Conservation (phyloP, 225 moss, liverwort and hornwort species). For the Physcomitrium patens region DNA sequence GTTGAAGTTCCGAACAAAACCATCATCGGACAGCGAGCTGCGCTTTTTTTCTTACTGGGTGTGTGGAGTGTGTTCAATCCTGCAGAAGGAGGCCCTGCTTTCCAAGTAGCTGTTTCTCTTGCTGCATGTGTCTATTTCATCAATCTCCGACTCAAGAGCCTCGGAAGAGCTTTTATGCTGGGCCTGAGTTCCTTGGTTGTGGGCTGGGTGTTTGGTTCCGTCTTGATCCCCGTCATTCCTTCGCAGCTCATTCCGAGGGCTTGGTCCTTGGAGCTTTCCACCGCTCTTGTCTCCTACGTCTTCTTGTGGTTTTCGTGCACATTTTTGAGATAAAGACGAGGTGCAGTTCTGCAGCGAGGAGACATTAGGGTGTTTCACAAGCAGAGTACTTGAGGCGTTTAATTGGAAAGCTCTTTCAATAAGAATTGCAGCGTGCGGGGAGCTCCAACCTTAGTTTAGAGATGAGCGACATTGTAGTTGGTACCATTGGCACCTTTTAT, state of each 20-base stretch:
- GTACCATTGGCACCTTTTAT: neutral
- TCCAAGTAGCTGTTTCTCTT: slow-evolving; percentile 78
- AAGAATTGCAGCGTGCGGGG: neutral
- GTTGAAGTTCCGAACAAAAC: slow-evolving; percentile 66
- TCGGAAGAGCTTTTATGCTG: slow-evolving; percentile 58
- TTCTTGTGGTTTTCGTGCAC: slow-evolving; percentile 81
- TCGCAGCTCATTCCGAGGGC: slow-evolving; percentile 63
- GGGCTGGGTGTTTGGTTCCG: slow-evolving; percentile 75
- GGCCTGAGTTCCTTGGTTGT: slow-evolving; percentile 52
- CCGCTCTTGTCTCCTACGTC: slow-evolving; percentile 66
- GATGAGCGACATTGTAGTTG: slow-evolving; percentile 4
- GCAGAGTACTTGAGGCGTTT: neutral
- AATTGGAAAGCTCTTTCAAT: neutral
- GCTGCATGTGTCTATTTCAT: slow-evolving; percentile 75
- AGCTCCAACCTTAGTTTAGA: neutral
- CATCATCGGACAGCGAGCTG: slow-evolving; percentile 61
- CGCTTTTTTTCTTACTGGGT: slow-evolving; percentile 66
- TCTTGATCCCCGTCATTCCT: slow-evolving; percentile 65
- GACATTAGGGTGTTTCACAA: neutral
- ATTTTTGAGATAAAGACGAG: slow-evolving; percentile 70
- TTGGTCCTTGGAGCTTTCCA: slow-evolving; percentile 77
- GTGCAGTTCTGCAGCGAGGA: slow-evolving; percentile 38
- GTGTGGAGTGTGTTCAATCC: slow-evolving; percentile 86
- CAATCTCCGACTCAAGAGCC: slow-evolving; percentile 68
- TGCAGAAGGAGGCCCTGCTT: slow-evolving; percentile 74